These are phyloP conservation scores for Eucalyptus marginata DNA, from an alignment of 345 rosid genomes.

Conservation along the genomic window DNA sequence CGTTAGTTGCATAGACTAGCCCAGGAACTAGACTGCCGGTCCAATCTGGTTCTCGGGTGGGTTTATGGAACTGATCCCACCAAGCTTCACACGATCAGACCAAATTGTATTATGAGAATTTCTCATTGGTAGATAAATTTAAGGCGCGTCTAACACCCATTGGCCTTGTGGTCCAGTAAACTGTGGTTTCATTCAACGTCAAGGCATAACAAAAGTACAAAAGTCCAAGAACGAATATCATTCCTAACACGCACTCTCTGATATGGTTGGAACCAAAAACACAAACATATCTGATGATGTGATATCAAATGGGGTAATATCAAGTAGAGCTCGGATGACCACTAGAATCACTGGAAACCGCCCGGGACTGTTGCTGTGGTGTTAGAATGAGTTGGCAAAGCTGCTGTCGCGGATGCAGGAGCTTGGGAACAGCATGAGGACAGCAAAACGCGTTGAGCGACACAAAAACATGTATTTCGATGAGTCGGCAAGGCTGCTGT, in stretches of 20 bases:
- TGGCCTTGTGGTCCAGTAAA: not conserved
- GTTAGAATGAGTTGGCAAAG: too few relatives aligned
- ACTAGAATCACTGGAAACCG: too few relatives aligned
- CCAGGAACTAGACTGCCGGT: accelerated
- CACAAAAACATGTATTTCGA: too few relatives aligned
- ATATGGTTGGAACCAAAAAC: not conserved
- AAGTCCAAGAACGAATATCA: not conserved
- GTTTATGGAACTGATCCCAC: not conserved
- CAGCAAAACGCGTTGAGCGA: too few relatives aligned
- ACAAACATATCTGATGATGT: not conserved
- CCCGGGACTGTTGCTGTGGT: too few relatives aligned
- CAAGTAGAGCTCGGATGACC: not conserved
- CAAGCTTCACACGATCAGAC: not conserved
- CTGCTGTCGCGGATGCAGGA: too few relatives aligned
- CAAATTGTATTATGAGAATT: not conserved
- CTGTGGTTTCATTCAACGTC: not conserved
- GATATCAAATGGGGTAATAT: not conserved
- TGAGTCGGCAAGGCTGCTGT: too few relatives aligned
- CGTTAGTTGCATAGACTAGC: not conserved
- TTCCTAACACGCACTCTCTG: not conserved
- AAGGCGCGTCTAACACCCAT: not conserved
- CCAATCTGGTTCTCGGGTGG: accelerated
- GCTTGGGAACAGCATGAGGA: too few relatives aligned
- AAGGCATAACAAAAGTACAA: not conserved
- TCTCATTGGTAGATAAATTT: not conserved